phyloP scores from a whole-genome alignment of 768 basidiomycete genomes.

The Hydnum rufescens region DNA sequence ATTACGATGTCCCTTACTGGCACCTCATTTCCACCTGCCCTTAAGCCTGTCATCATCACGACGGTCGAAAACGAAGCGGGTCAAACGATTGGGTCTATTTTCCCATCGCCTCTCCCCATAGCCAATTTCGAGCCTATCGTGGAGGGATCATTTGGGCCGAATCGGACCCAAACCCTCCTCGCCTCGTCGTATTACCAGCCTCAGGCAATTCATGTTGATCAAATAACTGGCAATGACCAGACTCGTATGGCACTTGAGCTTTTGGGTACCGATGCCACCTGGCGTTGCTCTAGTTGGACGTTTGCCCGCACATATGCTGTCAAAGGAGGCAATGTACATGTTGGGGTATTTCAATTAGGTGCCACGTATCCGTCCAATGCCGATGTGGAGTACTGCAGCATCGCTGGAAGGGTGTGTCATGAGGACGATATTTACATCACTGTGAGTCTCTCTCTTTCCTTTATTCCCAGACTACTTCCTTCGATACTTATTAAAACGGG shows the following conservation, averaged over 20 bases:
- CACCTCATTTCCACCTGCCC: conserved; percentile 35
- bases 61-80: conserved; percentile 58
- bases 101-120: conserved; percentile 24
- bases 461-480: neutral
- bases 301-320: conserved; percentile 49
- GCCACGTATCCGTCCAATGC: conserved; percentile 36
- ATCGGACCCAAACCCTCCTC: conserved; percentile 26
- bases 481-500: too few relatives aligned
- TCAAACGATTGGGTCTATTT: conserved; percentile 24
- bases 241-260: conserved; percentile 34
- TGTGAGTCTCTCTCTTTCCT: conserved; percentile 23
- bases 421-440: conserved; percentile 69
- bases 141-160: conserved; percentile 28
- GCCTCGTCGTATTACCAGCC: conserved; percentile 28
- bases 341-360: conserved; percentile 43
- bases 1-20: conserved; percentile 47
- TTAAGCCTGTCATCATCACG: conserved; percentile 50
- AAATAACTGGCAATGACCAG: conserved; percentile 21
- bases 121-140: conserved; percentile 24
- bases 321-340: conserved; percentile 43
- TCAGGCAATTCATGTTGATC: conserved; percentile 9
- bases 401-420: conserved; percentile 44
- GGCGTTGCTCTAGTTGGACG: conserved; percentile 51
- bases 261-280: conserved; percentile 49
- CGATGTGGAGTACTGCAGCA: conserved; percentile 24